These are phyloP conservation scores for Gonapodya prolifera DNA, from an alignment of 192 early-diverging fungal genomes.

Conservation along the genomic window DNA sequence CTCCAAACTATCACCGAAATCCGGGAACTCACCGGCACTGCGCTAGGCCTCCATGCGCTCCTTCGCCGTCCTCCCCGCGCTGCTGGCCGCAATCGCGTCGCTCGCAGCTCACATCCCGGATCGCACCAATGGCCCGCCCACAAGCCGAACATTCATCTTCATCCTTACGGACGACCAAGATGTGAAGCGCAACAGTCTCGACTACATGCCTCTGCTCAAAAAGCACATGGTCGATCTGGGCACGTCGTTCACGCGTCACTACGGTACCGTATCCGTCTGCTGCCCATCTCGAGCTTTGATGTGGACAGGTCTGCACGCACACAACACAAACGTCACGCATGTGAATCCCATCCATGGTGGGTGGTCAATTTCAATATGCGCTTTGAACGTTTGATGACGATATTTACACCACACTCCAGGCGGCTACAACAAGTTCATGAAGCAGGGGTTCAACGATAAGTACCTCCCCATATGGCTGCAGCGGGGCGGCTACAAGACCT, in stretches of 20 bases:
- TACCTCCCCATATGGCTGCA: slow-evolving; percentile 41
- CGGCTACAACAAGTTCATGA: slow-evolving; percentile 26
- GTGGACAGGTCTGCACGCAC: slow-evolving; percentile 43
- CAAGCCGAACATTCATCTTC: too few species aligned
- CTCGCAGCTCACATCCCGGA: too few species aligned
- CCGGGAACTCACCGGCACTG: too few species aligned
- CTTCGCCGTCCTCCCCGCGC: too few species aligned
- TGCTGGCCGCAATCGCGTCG: too few species aligned
- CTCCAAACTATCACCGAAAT: too few species aligned
- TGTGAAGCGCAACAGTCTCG: slow-evolving; percentile 30
- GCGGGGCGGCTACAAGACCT: slow-evolving; percentile 42
- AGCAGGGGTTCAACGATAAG: slow-evolving; percentile 21
- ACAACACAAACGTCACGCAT: slow-evolving; percentile 38
- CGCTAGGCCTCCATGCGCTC: too few species aligned
- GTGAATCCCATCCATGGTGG: too few species aligned
- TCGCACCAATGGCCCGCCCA: too few species aligned
- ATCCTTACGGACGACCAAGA: slow-evolving; percentile 18
- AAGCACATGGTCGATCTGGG: slow-evolving; percentile 45
- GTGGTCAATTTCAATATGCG: too few species aligned
- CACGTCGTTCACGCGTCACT: slow-evolving; percentile 43
- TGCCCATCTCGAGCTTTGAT: slow-evolving; percentile 49
- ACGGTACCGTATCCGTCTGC: slow-evolving; percentile 45
- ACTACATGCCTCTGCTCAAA: slow-evolving; percentile 45
- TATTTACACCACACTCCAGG: slow-evolving; percentile 21
- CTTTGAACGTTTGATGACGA: too few species aligned